Evolutionary conservation across 768 basidiomycete genomes (phyloP), one percentile per base, ranked within the genome.

Genomic region (Mycena latifolia): DNA sequence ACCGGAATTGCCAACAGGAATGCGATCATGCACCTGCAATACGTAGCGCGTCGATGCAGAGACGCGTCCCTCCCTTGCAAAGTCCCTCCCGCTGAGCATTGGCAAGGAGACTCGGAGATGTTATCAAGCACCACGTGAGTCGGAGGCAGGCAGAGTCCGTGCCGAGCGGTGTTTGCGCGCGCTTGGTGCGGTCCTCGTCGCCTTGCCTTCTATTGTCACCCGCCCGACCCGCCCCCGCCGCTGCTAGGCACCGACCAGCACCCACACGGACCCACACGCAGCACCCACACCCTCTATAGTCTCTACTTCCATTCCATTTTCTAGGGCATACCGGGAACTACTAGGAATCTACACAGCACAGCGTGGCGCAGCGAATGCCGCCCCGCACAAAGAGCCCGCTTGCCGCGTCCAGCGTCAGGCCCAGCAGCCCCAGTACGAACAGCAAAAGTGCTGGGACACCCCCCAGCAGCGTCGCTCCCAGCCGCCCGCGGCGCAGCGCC

Each of bases 311-410:
- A 33, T 33, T 33, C n/a, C 6, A 11, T 33, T 17, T 37, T 37
- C 7, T 37, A 37, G 37, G 15, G 41, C 41, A 43, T 3, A 12
- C 20, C 8, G 41, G 20, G 41, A n/a, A 43, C 6, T 22, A 43
- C 41, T 12, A 6, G n/a, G 14, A 7, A 35, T 14, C 6, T 43
- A 50, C 48, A 25, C 48, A 50, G 27, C 18, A 59, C 58, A 48
- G 47, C 58, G 48, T 51, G 58, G 58, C 58, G 47, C 58, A 25
- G 17, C 53, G 33, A n/a, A 59, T 59, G 58, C 6, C 58, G 46
- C 35, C 31, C 22, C 47, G 31, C 58, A 59, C 58, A 31, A 61
- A 51, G 59, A 51, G 48, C 39, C 45, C 41, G 27, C 31, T 41
- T 17, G 46, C 37, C 37, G 37, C 37, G 37, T 18, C 37, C 37